Base-by-base conservation (phyloP, 1,284 basidiomycete species). In the Apiotrichum brassicae region DNA sequence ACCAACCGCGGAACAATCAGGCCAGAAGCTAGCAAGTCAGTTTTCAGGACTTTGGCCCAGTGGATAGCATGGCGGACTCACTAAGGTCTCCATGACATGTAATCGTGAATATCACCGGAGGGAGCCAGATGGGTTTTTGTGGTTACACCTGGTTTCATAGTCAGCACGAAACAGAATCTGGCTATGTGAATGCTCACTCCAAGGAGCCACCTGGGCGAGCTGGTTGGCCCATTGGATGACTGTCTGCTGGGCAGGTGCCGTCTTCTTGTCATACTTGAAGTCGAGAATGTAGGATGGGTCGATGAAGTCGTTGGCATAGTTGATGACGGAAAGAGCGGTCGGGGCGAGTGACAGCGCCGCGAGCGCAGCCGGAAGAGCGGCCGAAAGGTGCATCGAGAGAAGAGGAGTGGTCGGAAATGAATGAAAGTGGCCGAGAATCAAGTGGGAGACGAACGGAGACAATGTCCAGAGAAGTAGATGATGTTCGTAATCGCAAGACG, bases 1-100 rank as follows among this genome's bases (percentile, higher is more conserved):
- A 33, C 46, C 54, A 9, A 45, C 56, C 9, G 35, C 19, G 11
- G 54, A 28, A 36, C 61, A 62, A 52, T 60, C 45, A 20, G 58
- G 61, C 61, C 61, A 60, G 43, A 37, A 48, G 56, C 33, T 43
- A 25, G n/a, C 26, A 30, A 30, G 8, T 30, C 28, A 30, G 28
- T 30, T 14, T 8, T n/a, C n/a, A 23, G 5, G 6, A 18, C 19
- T 25, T 12, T 19, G 8, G n/a, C n/a, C n/a, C 11, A 20, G 5
- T 19, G 6, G 43, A 7, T 18, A 25, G 32, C 32, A 24, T 4
- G 9, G n/a, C 3, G 7, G 4, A 49, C 48, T 30, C 26, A 50
- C 49, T 56, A 56, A 4, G 54, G 54, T 30, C 38, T 48, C 54
- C 49, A 52, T 1, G 43, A 46, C 49, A 52, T 46, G 54, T 52